Base-by-base conservation (phyloP, 805 yeast species). In the Zygoascus flipseniorum region DNA sequence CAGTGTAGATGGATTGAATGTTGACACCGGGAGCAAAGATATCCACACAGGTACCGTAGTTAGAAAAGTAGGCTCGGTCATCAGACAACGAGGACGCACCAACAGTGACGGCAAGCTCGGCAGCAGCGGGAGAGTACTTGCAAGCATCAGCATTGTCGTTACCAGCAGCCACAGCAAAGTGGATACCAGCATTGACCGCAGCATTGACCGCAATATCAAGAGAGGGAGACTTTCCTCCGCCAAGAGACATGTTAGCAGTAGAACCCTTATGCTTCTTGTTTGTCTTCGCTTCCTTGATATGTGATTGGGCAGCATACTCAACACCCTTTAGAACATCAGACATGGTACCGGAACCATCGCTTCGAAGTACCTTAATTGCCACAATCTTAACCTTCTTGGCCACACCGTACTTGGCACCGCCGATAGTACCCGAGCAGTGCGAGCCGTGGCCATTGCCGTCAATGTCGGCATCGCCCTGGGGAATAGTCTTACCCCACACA, bases 381-480 rank as follows among this genome's bases (percentile, higher is more conserved):
- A 77, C 82, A 57, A 80, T 68, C 39, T 76, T 69, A 51, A 79
- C 83, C 57, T 76, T 73, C 71, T 81, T 81, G 60, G 85, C 83
- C 51, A 81, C 77, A 64, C 85, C 85, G 61, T 78, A 81, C 52
- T 77, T 65, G 54, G 68, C 66, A 47, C 83, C 79, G 42, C 77
- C 84, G 62, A 81, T 80, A 52, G 83, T 81, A 63, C 85, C 85
- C 44, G 85, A 81, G 68, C 83, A 80, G 67, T 81, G 85, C 54
- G 83, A 77, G 58, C 85, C 85, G 67, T 81, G 85, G 46, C 85
- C 85, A 62, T 79, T 77, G 28, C 78, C 81, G 57, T 79, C 82
- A 26, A 65, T 70, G 56, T 77, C 82, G 56, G 73, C 74, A 57
- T 66, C 68, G 48, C 68, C 68, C 23, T 63, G 65, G 53, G 83